Conservation (phyloP, 768 basidiomycete genomes). For the Tulasnella sp. region DNA sequence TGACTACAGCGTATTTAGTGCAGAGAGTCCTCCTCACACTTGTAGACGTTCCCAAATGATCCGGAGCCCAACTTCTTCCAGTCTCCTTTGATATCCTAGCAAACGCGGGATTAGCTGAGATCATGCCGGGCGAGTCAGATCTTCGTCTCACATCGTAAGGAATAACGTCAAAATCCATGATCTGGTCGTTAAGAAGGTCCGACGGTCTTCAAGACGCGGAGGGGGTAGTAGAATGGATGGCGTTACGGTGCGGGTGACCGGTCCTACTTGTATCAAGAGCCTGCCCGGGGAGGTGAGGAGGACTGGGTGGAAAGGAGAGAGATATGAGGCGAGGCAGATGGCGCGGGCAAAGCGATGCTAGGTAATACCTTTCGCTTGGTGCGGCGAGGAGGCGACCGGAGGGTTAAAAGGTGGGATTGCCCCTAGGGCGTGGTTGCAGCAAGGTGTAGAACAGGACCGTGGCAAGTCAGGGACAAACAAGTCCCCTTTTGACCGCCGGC, state of each 20-base stretch:
- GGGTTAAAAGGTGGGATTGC: neutral
- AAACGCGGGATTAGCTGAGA: conserved; percentile 8
- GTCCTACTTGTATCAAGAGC: neutral
- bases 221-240: neutral
- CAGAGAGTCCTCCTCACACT: conserved; percentile 34
- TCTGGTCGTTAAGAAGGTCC: neutral
- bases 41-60: conserved; percentile 88
- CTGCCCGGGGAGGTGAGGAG: neutral
- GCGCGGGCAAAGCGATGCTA: neutral
- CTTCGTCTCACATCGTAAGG: conserved; percentile 54
- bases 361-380: neutral
- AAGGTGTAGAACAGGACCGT: neutral
- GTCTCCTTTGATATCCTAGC: conserved; percentile 65
- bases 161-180: conserved; percentile 60
- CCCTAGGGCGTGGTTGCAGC: neutral
- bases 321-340: neutral
- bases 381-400: neutral
- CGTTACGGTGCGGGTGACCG: neutral
- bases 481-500: neutral
- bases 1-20: neutral
- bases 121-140: neutral
- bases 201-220: neutral
- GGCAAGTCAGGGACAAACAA: neutral
- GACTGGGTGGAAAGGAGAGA: neutral
- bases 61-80: conserved; percentile 90